A percentile compares a stretch with the other conserved stretches of the same genome.
phyloP scores from a whole-genome alignment of 2,329 filamentous ascomycete species.

The Elsinoe arachidis region DNA sequence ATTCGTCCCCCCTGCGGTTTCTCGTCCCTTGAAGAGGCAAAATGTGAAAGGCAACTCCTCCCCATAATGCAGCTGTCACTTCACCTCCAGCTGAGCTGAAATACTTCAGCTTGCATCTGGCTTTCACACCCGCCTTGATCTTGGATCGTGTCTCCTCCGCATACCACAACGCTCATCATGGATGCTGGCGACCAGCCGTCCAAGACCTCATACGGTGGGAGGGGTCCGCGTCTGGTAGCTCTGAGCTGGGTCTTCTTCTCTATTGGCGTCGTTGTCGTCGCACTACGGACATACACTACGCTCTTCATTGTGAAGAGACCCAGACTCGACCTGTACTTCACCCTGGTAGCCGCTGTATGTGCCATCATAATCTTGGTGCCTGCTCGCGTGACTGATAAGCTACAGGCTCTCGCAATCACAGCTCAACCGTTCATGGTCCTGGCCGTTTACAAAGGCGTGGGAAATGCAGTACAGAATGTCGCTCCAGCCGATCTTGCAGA shows the following conservation, averaged over 20 bases:
- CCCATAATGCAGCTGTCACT: not conserved
- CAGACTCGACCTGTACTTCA: slow-evolving; percentile 1
- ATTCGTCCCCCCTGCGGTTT: not conserved
- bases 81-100: not conserved
- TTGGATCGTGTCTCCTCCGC: not conserved
- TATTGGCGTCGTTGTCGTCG: not conserved
- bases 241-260: slow-evolving; percentile 9
- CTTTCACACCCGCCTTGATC: not conserved
- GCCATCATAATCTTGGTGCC: not conserved
- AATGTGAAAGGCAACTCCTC: not conserved
- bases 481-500: slow-evolving; percentile 3
- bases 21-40: not conserved
- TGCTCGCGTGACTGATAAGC: not conserved
- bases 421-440: slow-evolving; percentile 4
- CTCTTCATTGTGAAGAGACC: slow-evolving; percentile 2
- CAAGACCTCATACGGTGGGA: not conserved
- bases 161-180: not conserved
- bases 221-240: not conserved
- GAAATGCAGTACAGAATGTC: slow-evolving; percentile 4
- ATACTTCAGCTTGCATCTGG: not conserved
- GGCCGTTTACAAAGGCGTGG: slow-evolving; percentile 1
- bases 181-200: not conserved
- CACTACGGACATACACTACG: not conserved
- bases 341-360: not conserved
- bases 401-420: slow-evolving; percentile 4